phyloP scores from a whole-genome alignment of 23 red algal species.

The Cyanidioschyzon merolae region DNA sequence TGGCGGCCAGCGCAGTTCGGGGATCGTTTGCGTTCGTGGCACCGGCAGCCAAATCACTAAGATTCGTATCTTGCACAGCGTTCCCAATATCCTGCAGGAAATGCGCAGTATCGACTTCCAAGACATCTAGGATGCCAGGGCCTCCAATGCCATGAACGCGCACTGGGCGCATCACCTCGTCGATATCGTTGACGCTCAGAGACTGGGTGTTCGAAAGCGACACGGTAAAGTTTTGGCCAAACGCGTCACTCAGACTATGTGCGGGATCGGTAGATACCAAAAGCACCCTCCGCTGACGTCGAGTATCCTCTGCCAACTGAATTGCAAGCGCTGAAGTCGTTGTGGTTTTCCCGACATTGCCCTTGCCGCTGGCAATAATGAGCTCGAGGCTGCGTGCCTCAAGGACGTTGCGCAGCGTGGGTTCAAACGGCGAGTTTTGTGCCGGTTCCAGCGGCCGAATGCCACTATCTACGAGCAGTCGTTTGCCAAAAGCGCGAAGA shows the following conservation, averaged over 20 bases:
- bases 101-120: slow-evolving; percentile 64
- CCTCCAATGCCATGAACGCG: not conserved
- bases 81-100: slow-evolving; percentile 33
- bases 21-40: slow-evolving; percentile 15
- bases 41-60: not conserved
- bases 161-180: slow-evolving; percentile 8
- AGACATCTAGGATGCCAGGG: slow-evolving; percentile 39
- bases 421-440: slow-evolving; percentile 30
- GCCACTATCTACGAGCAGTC: slow-evolving; percentile 36
- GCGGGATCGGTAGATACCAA: slow-evolving; percentile 96
- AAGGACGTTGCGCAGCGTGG: slow-evolving; percentile 60
- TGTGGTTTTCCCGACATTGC: slow-evolving; percentile 90
- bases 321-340: slow-evolving; percentile 63
- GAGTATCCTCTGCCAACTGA: slow-evolving; percentile 29
- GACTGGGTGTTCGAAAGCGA: slow-evolving; percentile 5
- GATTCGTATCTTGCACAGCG: slow-evolving; percentile 20
- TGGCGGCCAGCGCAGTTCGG: slow-evolving; percentile 17
- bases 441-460: slow-evolving; percentile 17
- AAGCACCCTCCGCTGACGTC: slow-evolving; percentile 38
- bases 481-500: slow-evolving; percentile 46
- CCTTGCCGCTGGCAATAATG: slow-evolving; percentile 73
- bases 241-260: slow-evolving; percentile 91
- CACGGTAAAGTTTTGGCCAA: slow-evolving; percentile 70
- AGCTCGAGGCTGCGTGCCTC: slow-evolving; percentile 44
- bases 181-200: not conserved